These are phyloP conservation scores for Ganoderma sinense DNA, from an alignment of 1,284 basidiomycete species.

Conservation along the genomic window DNA sequence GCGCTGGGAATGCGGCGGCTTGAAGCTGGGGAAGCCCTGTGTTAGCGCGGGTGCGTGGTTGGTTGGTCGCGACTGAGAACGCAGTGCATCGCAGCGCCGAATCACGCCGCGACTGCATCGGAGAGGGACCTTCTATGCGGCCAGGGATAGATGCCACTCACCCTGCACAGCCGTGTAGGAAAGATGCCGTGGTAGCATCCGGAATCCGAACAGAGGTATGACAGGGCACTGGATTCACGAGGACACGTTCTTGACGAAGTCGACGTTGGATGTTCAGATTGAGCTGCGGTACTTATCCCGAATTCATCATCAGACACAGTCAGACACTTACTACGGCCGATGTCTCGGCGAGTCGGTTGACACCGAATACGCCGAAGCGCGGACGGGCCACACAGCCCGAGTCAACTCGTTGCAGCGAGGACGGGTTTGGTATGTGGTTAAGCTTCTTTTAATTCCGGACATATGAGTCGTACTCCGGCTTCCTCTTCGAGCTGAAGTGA, in stretches of 20 bases:
- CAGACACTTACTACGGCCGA: constrained; percentile 2
- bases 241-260: neutral
- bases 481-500: constrained; percentile 2
- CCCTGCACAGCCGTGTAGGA: constrained; percentile 17
- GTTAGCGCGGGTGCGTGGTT: constrained; percentile 17
- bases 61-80: constrained; percentile 22
- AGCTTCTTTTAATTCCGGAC: constrained; percentile 7
- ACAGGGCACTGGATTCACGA: constrained; percentile 9
- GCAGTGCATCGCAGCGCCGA: constrained; percentile 1
- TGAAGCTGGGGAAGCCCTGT: constrained; percentile 21
- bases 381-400: constrained; percentile 22
- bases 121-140: constrained; percentile 5
- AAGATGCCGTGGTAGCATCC: constrained; percentile 22
- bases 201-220: constrained; percentile 24
- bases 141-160: constrained; percentile 15
- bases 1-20: constrained; percentile 28
- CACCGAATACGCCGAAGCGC: constrained; percentile 20
- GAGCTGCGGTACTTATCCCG: constrained; percentile 11
- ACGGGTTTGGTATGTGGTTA: constrained; percentile 28
- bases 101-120: constrained; percentile 9
- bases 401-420: constrained; percentile 15
- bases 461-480: constrained; percentile 16
- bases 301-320: constrained; percentile 2
- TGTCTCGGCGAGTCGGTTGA: constrained; percentile 2
- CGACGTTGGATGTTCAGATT: constrained; percentile 6